Base-by-base conservation (phyloP, 805 yeast genomes). In the Middelhovenomyces tepae region DNA sequence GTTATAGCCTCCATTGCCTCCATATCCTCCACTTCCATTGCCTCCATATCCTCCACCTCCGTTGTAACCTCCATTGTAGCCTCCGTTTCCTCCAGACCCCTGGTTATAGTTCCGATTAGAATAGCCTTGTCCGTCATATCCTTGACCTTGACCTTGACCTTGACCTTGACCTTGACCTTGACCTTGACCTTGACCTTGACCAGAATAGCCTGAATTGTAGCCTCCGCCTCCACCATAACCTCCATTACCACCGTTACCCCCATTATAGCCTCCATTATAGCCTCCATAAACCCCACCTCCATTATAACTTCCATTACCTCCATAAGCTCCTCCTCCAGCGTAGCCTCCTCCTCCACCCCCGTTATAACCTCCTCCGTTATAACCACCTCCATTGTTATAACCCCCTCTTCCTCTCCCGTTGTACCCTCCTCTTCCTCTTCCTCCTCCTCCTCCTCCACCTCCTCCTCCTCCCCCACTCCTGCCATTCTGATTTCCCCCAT, bases 281-380 rank as follows among this genome's bases (percentile, higher is more conserved):
- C 18, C 17, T 40, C n/a, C 17, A 23, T 24, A 27, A 28, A 43
- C 11, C 29, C 36, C 37, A 39, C 35, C 23, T 34, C 32, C 34
- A 16, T 38, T 27, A 22, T 47, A 37, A 13, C 45, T 39, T 18
- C 53, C 39, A n/a, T 17, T 9, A 4, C 26, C 32, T 10, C 40
- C 33, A 32, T 36, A 37, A 32, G 37, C 28, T 31, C 46, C 29
- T 6, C 29, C 35, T 17, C 37, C 37, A 20, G 38, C 27, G 37
- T 19, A 18, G 42, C n/a, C 17, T 22, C 27, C 29, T 28, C 44
- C 11, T 30, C 36, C 37, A 39, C 35, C 23, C 34, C 32, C 34
- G 18, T 38, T 27, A 22, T 47, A 37, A 13, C 45, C 40, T 18
- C 53, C 39, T 11, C 43, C 29, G 32, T 44, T 33, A 35, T 41